Evolutionary conservation across 768 basidiomycete species (phyloP), one percentile per base, ranked within the genome.

Genomic region (Dentipellis fragilis): DNA sequence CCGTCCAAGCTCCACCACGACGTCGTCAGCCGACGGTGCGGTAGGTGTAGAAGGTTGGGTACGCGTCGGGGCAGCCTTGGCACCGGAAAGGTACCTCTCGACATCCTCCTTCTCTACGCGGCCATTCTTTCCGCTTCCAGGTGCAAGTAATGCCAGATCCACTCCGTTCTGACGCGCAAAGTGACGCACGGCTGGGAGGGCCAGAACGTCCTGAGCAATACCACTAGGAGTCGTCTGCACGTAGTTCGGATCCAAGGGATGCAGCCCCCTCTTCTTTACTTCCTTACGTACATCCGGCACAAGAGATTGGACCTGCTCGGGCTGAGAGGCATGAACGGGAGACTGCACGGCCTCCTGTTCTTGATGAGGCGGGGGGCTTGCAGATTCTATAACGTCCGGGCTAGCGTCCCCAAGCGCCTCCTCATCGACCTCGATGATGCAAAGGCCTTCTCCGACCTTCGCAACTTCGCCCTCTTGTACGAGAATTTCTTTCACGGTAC

Each of bases 381-480:
- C 19, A 45, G 53, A 35, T 19, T 50, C 66, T 4, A 64, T 66
- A 0, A 54, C 58, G 12, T 51, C 54, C 3, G 54, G 55, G 3
- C 22, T 49, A 2, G 22, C 29, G 12, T 62, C 62, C 6, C 51
- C 57, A n/a, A 56, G 38, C 0, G 48, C 68, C 46, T 84, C 85
- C 56, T 83, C 82, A 12, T 87, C 85, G n/a, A 84, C 83, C 62
- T 92, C 89, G 52, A 93, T 90, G 10, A 83, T 61, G 67, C 90
- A 93, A 2, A 93, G 73, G 10, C 81, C 82, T 17, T 78, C 71
- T 35, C 92, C 90, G 16, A 93, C 91, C 64, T 89, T 89, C 17
- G 88, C 89, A 16, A 93, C 76, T 65, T 89, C 80, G 17, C 91
- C 91, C 65, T 90, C 89, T 59, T 83, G 71, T 16, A 91, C 89